A percentile compares a stretch with the other conserved stretches of the same genome.
These are phyloP conservation scores for Mallotus japonicus DNA, from an alignment of 441 rosid genomes.

Conservation along the genomic window DNA sequence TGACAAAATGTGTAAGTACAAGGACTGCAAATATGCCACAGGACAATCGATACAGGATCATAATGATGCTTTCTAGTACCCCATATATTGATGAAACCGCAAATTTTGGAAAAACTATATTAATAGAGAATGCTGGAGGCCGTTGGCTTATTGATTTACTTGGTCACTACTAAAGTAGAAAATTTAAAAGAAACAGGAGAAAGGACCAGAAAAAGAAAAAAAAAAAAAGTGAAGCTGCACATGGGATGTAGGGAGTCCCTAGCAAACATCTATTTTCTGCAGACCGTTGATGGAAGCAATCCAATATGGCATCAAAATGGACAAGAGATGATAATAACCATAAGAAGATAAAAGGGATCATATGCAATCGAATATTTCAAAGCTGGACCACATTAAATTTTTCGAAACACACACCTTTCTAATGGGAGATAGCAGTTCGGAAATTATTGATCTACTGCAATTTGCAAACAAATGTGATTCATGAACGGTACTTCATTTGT, in stretches of 20 bases:
- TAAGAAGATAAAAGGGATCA: not conserved
- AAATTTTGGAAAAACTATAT: not conserved
- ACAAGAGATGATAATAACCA: not conserved
- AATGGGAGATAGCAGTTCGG: not conserved
- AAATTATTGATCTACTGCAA: not conserved
- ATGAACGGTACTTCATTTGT: not conserved
- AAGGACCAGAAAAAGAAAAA: too few species aligned
- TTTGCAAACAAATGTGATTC: not conserved
- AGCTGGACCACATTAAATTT: slow-evolving; percentile 24
- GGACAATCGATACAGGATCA: not conserved
- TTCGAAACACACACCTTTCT: not conserved
- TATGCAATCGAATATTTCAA: slow-evolving; percentile 10
- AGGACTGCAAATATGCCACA: too few species aligned
- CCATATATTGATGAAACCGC: slow-evolving; percentile 2
- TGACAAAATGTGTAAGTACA: too few species aligned
- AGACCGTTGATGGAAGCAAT: not conserved
- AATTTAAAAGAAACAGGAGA: not conserved
- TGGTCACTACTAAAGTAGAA: not conserved
- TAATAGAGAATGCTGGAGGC: too few species aligned
- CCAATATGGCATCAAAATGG: not conserved
- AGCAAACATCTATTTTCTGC: slow-evolving; percentile 2
- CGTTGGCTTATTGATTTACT: not conserved
- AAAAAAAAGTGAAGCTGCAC: slow-evolving; percentile 1
- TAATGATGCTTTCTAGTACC: not conserved
- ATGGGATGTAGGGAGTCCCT: slow-evolving; percentile 2